Base-by-base conservation (phyloP, 768 basidiomycete genomes). In the Mycena galericulata region DNA sequence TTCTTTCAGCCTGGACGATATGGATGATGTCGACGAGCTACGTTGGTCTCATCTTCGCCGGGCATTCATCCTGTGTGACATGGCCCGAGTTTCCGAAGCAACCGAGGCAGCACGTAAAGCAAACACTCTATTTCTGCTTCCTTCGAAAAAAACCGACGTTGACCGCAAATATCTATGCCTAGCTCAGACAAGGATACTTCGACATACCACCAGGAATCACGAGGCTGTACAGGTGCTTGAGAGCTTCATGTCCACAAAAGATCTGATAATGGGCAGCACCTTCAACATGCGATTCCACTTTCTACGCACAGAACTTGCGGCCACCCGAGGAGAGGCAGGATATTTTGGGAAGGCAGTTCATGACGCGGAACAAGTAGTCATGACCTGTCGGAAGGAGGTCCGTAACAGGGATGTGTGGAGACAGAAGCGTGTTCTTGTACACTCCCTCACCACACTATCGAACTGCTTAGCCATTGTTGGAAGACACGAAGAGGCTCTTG, bases 391-490 rank as follows among this genome's bases (percentile, higher is more conserved):
- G 54, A 54, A 36, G 1, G 40, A 15, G 3, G 29, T 11, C 2
- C 10, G n/a, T 20, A 40, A 43, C 34, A 36, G 15, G 6, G 24
- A 40, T 32, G 55, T 26, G 11, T 22, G 51, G 38, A 7, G 38
- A 27, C 34, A 51, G n/a, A 17, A 62, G 11, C 20, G 20, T 24
- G 38, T 24, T 8, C 36, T 36, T 22, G 38, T 36, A 4, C 47
- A 61, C 17, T 10, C 47, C 3, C 47, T 61, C 47, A 61, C 60
- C 49, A 38, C 27, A 17, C 36, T 36, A 12, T 50, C 47, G 7
- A 36, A 50, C 47, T 61, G 60, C 18, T 46, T 61, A 9, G 46
- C 60, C 6, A 47, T 47, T 22, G 30, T 20, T 30, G 60, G 60
- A 49, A 26, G n/a, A 40, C 5, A 26, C 24, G 40, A 43, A 9